Percentiles rank a stretch among this genome's conserved stretches.
phyloP scores from a whole-genome alignment of 768 basidiomycete genomes.

The Multifurca ochricompacta region DNA sequence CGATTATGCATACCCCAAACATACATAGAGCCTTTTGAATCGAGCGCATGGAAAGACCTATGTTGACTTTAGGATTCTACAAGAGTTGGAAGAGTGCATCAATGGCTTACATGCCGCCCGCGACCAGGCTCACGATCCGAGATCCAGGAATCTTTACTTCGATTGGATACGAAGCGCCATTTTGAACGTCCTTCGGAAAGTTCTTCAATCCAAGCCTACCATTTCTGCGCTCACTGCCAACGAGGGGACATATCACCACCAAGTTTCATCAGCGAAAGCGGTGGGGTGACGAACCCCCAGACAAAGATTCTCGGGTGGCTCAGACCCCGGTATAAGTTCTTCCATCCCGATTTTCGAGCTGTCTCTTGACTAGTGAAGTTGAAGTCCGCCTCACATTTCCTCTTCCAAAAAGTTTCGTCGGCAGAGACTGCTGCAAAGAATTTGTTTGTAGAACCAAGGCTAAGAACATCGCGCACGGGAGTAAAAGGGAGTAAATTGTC shows the following conservation, averaged over 20 bases:
- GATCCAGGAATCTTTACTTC: slow-evolving; percentile 52
- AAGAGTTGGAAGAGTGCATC: neutral
- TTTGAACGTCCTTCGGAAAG: slow-evolving; percentile 28
- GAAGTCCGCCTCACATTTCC: slow-evolving; percentile 59
- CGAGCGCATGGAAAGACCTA: slow-evolving; percentile 85
- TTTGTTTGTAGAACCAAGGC: slow-evolving; percentile 54
- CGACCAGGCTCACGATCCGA: slow-evolving; percentile 63
- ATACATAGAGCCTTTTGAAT: slow-evolving; percentile 61
- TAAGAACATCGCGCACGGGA: slow-evolving; percentile 45
- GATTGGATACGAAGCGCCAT: slow-evolving; percentile 56
- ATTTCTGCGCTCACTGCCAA: slow-evolving; percentile 46
- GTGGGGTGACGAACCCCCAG: slow-evolving; percentile 48
- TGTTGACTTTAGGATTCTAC: neutral
- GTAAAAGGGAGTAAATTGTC: slow-evolving; percentile 63
- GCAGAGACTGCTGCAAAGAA: slow-evolving; percentile 51
- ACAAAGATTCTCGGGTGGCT: slow-evolving; percentile 44
- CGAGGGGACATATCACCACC: neutral
- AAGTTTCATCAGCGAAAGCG: too few relatives aligned
- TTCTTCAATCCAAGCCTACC: slow-evolving; percentile 54
- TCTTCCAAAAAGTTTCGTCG: slow-evolving; percentile 78
- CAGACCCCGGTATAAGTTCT: slow-evolving; percentile 68
- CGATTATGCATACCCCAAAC: slow-evolving; percentile 64
- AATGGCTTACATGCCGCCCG: slow-evolving; percentile 69
- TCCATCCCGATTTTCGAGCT: slow-evolving; percentile 72
- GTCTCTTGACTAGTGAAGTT: slow-evolving; percentile 69